Evolutionary conservation across 2,329 filamentous ascomycete genomes (phyloP).

Genomic region (Myriosclerotinia duriaeana): DNA sequence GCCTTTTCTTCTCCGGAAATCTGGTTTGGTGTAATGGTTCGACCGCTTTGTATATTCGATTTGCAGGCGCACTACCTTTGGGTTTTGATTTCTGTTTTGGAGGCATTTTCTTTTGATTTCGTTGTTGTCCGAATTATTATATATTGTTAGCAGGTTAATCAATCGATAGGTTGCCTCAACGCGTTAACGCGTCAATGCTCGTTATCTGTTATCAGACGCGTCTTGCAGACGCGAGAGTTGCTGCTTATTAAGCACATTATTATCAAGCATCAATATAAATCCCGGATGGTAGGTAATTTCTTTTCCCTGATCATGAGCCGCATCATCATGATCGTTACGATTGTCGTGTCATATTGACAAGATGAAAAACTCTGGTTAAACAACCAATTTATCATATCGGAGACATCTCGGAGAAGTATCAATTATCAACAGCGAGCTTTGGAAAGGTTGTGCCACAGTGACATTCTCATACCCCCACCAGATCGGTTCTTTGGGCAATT

Average conservation of each 20-base stretch:
- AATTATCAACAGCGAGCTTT: neutral
- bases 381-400: neutral
- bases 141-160: neutral
- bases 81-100: constrained; percentile 25
- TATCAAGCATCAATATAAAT: neutral
- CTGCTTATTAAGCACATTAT: neutral
- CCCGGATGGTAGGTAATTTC: too few species aligned
- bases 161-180: neutral
- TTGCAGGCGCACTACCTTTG: constrained; percentile 31
- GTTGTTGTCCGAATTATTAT: neutral
- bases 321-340: neutral
- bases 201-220: constrained; percentile 14
- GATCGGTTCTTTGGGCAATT: neutral
- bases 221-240: neutral
- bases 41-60: constrained; percentile 35
- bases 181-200: constrained; percentile 1
- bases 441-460: constrained; percentile 5
- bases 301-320: neutral
- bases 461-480: neutral
- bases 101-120: constrained; percentile 25
- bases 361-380: neutral
- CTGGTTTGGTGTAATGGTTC: constrained; percentile 34
- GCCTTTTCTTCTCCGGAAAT: constrained; percentile 31
- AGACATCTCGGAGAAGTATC: neutral
- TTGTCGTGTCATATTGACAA: neutral